A percentile compares a stretch with the other conserved stretches of the same genome.
Conservation (phyloP, 2,329 filamentous ascomycete genomes). For the Davidsoniella eucalypti region DNA sequence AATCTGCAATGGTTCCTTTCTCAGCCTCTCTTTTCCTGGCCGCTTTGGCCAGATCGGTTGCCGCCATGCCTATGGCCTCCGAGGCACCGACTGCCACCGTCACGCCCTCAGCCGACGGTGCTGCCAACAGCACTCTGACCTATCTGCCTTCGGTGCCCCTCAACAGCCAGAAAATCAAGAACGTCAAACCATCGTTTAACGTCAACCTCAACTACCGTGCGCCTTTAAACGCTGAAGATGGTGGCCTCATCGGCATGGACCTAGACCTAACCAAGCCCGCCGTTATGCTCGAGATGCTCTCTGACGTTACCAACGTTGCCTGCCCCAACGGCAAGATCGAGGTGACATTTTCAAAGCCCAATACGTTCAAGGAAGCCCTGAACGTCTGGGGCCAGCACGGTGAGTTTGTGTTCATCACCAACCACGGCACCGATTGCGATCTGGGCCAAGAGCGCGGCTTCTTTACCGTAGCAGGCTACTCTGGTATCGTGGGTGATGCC, state of each 20-base stretch:
- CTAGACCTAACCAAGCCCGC: conserved; percentile 15
- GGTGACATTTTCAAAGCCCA: conserved; percentile 13
- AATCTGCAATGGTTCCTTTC: no score
- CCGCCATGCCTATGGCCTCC: neutral
- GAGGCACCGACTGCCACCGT: neutral
- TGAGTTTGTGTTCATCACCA: conserved; percentile 25
- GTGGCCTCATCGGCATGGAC: conserved; percentile 15
- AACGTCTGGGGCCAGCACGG: conserved; percentile 13
- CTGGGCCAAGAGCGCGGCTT: conserved; percentile 23
- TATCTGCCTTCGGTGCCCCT: conserved; percentile 10
- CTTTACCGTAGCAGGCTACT: conserved; percentile 19
- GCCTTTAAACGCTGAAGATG: conserved; percentile 8
- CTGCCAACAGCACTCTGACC: conserved; percentile 1
- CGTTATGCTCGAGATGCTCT: conserved; percentile 15
- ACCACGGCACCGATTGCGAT: conserved; percentile 26
- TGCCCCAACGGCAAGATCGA: conserved; percentile 14
- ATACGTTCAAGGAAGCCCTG: conserved; percentile 13
- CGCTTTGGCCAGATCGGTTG: no score
- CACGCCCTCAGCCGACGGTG: neutral
- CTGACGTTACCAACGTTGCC: conserved; percentile 13
- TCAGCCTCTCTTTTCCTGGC: no score
- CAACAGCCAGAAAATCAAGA: conserved; percentile 13
- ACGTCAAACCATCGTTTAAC: neutral
- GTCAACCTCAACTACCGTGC: conserved; percentile 13
- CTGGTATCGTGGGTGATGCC: conserved; percentile 14